phyloP scores from a whole-genome alignment of 208 protist species.

The Histomonas meleagridis region DNA sequence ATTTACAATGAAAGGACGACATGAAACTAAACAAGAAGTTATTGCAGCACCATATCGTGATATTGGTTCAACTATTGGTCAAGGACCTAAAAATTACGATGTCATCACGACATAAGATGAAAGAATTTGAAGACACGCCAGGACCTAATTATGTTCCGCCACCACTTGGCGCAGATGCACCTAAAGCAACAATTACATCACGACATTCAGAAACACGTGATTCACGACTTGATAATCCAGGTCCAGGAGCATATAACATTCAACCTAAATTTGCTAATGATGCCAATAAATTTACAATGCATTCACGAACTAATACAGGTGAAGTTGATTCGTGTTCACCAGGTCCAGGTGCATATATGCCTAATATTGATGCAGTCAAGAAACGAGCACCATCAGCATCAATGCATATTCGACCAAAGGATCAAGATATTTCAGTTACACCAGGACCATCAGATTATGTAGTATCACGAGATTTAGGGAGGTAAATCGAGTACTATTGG shows the following conservation, averaged over 20 bases:
- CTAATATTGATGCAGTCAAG: not conserved
- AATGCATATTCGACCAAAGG: not conserved
- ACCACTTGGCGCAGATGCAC: not conserved
- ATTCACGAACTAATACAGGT: no score
- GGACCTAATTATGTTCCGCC: slow-evolving; percentile 20
- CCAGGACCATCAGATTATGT: not conserved
- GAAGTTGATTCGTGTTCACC: not conserved
- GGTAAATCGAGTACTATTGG: no score
- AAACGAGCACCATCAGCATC: not conserved
- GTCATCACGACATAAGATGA: not conserved
- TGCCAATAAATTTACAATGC: not conserved
- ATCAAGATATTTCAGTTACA: not conserved
- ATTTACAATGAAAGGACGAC: slow-evolving; percentile 19
- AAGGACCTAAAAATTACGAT: not conserved
- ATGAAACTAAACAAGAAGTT: not conserved
- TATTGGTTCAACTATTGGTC: not conserved
- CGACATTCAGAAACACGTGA: not conserved
- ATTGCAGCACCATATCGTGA: not conserved
- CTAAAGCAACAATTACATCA: not conserved
- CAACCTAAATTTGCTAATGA: not conserved
- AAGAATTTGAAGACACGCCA: not conserved
- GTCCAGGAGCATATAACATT: not conserved
- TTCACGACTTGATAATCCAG: not conserved
- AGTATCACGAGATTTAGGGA: not conserved
- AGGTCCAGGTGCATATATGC: not conserved